Conservation (phyloP, 371 early-diverging fungal species). For the Mortierella sp. region DNA sequence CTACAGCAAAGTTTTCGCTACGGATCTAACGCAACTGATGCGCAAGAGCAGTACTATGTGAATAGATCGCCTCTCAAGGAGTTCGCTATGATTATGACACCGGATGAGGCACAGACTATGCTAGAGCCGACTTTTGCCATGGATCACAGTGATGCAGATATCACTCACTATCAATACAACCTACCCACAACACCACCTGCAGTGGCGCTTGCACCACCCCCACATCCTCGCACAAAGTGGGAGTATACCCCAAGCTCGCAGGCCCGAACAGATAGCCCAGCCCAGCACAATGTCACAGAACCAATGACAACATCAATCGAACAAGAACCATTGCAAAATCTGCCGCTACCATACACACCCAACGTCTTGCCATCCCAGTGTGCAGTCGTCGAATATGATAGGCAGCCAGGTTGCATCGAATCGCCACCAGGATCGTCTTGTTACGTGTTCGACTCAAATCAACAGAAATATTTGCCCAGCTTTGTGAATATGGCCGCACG, state of each 20-base stretch:
- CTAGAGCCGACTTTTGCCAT: neutral
- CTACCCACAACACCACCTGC: neutral
- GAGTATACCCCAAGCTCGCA: neutral
- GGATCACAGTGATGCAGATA: neutral
- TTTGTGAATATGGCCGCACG: slow-evolving; percentile 45
- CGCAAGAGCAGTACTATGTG: neutral
- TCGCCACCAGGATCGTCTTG: slow-evolving; percentile 33
- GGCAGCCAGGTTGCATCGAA: slow-evolving; percentile 17
- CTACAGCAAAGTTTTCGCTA: slow-evolving; percentile 8
- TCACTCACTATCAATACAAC: neutral
- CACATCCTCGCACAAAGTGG: slow-evolving; percentile 6
- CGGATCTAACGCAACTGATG: neutral
- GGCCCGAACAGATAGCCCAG: neutral
- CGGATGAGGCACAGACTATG: neutral
- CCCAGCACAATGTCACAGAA: neutral
- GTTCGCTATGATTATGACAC: neutral
- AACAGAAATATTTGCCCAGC: slow-evolving; percentile 28
- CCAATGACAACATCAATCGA: neutral
- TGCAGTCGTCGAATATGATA: neutral
- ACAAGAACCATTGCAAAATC: neutral
- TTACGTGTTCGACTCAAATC: slow-evolving; percentile 36
- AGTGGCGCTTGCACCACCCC: slow-evolving; percentile 21
- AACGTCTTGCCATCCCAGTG: neutral
- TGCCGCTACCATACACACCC: slow-evolving; percentile 9
- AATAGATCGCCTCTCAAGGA: neutral